Evolutionary conservation across 2,329 filamentous ascomycete genomes (phyloP).

Genomic region (Cladosporium velox): DNA sequence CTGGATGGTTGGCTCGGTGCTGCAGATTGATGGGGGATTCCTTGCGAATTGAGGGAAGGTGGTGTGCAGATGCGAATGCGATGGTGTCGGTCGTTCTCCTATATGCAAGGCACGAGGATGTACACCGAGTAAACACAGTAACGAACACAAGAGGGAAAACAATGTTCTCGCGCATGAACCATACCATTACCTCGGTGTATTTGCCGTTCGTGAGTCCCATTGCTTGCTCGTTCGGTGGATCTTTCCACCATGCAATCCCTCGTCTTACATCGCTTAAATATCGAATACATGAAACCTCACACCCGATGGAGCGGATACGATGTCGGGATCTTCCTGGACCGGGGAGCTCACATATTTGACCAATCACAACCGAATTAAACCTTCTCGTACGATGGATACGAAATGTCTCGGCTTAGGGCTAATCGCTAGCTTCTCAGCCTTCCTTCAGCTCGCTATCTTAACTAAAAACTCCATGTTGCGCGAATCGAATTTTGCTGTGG

Average conservation of each 20-base stretch:
- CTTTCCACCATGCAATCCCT: not conserved
- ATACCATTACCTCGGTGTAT: not conserved
- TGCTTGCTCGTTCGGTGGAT: not conserved
- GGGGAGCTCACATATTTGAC: not conserved
- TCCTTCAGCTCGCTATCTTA: not conserved
- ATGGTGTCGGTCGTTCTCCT: not conserved
- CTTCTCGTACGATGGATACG: not conserved
- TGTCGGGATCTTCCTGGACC: not conserved
- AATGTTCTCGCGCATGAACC: not conserved
- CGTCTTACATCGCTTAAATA: not conserved
- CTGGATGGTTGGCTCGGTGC: slow-evolving; percentile 15
- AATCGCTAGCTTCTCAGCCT: slow-evolving; percentile 1
- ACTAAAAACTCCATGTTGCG: not conserved
- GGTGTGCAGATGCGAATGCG: not conserved
- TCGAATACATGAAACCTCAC: not conserved
- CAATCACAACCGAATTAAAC: not conserved
- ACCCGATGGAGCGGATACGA: not conserved
- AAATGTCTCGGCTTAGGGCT: not conserved
- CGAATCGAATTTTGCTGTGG: not conserved
- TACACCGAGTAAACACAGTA: not conserved
- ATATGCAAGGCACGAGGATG: not conserved
- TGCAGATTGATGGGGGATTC: slow-evolving; percentile 12
- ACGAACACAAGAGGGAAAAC: not conserved
- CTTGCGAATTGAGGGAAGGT: not conserved
- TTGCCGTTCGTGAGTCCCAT: not conserved